Evolutionary conservation across 768 basidiomycete species (phyloP).

Genomic region (Tremella yokohamensis): DNA sequence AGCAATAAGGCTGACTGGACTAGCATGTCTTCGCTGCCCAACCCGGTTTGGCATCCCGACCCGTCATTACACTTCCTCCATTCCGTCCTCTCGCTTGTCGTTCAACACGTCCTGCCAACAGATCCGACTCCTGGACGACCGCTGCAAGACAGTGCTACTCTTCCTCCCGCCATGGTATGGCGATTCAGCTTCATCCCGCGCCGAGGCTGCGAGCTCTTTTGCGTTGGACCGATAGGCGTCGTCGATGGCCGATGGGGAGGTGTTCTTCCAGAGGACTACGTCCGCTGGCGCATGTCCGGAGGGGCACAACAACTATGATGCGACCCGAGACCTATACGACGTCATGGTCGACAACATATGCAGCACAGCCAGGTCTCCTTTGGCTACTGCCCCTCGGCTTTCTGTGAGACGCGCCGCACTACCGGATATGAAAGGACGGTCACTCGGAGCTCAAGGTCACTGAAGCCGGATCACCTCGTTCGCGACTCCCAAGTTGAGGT

Average conservation of each 20-base stretch:
- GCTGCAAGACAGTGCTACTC: conserved; percentile 5
- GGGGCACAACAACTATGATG: neutral
- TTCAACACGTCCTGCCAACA: conserved; percentile 34
- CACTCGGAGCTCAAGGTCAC: too few relatives aligned
- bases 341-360: too few relatives aligned
- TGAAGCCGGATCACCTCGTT: too few relatives aligned
- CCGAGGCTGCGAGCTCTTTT: conserved; percentile 39
- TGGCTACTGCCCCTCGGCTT: too few relatives aligned
- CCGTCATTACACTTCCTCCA: conserved; percentile 39
- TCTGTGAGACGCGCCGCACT: too few relatives aligned
- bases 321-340: too few relatives aligned
- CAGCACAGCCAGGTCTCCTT: too few relatives aligned
- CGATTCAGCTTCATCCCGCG: conserved; percentile 42
- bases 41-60: conserved; percentile 39
- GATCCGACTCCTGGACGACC: conserved; percentile 27
- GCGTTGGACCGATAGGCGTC: conserved; percentile 22
- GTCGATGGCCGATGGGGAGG: conserved; percentile 34
- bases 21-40: conserved; percentile 34
- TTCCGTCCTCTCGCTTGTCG: conserved; percentile 29
- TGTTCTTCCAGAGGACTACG: conserved; percentile 39
- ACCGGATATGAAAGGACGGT: too few relatives aligned
- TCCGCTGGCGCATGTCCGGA: conserved; percentile 33
- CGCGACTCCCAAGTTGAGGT: too few relatives aligned
- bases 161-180: conserved; percentile 42
- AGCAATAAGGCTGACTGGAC: conserved; percentile 2